Conservation (phyloP, 2,329 filamentous ascomycete species). For the Penicillium sp. region DNA sequence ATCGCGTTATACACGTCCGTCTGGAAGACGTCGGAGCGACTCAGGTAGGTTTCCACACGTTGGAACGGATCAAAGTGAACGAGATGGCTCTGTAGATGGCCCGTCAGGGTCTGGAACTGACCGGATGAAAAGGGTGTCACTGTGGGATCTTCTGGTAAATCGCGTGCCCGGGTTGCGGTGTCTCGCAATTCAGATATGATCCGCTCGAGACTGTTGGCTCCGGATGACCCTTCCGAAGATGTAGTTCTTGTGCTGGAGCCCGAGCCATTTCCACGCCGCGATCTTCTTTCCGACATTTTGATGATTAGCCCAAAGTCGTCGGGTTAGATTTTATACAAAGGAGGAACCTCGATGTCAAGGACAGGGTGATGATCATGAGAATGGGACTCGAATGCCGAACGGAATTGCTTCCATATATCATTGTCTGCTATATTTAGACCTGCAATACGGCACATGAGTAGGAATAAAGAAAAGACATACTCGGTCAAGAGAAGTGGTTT, state of each 20-base stretch:
- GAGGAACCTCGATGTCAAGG: background rate
- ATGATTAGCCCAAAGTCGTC: background rate
- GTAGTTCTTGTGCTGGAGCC: background rate
- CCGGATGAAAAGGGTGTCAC: background rate
- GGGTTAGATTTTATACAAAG: background rate
- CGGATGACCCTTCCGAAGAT: background rate
- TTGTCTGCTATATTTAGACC: background rate
- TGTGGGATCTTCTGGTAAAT: background rate
- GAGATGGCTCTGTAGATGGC: background rate
- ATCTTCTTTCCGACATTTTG: background rate
- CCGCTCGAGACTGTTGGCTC: background rate
- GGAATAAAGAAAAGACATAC: background rate
- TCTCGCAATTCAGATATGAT: background rate
- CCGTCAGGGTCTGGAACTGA: background rate
- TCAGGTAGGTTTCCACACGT: background rate
- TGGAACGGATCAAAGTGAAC: background rate
- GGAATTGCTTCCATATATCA: background rate
- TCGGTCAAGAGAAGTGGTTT: background rate
- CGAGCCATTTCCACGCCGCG: background rate
- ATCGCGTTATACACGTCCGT: background rate
- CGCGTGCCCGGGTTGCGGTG: background rate
- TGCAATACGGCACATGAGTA: background rate
- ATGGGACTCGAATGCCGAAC: too few species aligned
- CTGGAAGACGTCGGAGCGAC: background rate
- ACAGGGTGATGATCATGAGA: background rate